These are phyloP conservation scores for Debaryomyces prosopidis DNA, from an alignment of 805 yeast genomes.

Conservation along the genomic window DNA sequence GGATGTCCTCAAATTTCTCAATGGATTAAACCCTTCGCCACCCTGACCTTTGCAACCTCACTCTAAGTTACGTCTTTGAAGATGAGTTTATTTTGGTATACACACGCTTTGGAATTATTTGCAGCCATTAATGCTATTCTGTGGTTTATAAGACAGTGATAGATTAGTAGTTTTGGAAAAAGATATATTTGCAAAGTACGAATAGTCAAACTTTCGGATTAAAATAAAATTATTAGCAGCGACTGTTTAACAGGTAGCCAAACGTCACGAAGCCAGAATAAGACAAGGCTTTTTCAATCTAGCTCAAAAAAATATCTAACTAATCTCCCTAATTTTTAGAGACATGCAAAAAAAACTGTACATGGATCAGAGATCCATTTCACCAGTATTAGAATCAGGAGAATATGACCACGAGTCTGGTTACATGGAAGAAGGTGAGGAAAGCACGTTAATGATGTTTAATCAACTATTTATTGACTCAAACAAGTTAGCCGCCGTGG, in stretches of 20 bases:
- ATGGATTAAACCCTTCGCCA: no score
- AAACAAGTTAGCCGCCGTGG: conserved; percentile 1
- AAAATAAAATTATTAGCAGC: no score
- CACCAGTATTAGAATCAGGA: conserved; percentile 5
- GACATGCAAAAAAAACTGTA: conserved; percentile 4
- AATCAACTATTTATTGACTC: conserved; percentile 1
- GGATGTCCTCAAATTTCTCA: no score
- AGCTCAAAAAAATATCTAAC: no score
- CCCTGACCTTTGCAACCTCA: no score
- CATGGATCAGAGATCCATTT: conserved; percentile 4
- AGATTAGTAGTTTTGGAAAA: not conserved
- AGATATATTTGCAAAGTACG: no score
- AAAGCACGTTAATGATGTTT: conserved; percentile 1
- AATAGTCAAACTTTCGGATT: no score
- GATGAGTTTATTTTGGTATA: not conserved
- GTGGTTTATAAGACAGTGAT: not conserved
- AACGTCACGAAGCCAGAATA: no score
- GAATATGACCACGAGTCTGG: not conserved
- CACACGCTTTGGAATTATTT: not conserved
- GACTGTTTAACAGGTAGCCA: no score
- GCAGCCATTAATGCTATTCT: not conserved
- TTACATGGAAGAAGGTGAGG: conserved; percentile 1
- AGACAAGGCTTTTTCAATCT: no score
- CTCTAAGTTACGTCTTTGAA: no score
- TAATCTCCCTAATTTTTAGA: no score